phyloP scores from a whole-genome alignment of 2,329 filamentous ascomycete species.

The Fusarium sp. region DNA sequence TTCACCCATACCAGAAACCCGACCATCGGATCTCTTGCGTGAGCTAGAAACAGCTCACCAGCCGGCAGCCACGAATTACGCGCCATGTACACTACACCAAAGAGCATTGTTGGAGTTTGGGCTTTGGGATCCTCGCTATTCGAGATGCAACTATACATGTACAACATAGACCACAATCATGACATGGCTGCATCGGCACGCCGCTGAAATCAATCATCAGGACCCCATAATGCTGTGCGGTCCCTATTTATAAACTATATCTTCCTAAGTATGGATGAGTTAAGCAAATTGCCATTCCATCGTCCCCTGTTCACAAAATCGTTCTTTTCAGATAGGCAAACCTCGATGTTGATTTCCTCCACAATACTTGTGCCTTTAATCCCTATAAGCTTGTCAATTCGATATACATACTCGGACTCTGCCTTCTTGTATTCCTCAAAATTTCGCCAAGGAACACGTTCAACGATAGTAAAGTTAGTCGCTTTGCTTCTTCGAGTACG shows the following conservation, averaged over 20 bases:
- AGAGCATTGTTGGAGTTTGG: constrained; percentile 52
- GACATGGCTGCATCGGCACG: constrained; percentile 21
- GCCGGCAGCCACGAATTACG: constrained; percentile 17
- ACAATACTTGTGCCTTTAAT: background rate
- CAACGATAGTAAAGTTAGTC: constrained; percentile 1
- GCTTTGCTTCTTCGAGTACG: constrained; percentile 28
- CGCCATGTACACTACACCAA: constrained; percentile 49
- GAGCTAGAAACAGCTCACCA: constrained; percentile 21
- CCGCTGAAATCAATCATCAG: constrained; percentile 15
- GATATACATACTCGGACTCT: background rate
- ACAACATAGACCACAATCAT: constrained; percentile 42
- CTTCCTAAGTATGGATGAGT: constrained; percentile 10
- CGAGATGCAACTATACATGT: constrained; percentile 46
- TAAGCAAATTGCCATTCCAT: constrained; percentile 9
- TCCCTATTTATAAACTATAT: background rate
- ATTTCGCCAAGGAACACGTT: background rate
- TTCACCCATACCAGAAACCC: constrained; percentile 17
- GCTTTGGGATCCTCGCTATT: constrained; percentile 36
- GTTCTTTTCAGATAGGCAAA: constrained; percentile 3
- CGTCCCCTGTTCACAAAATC: background rate
- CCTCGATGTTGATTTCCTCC: background rate
- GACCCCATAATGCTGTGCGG: background rate
- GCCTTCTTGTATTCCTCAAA: background rate
- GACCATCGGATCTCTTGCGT: constrained; percentile 14
- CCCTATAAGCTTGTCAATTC: background rate